Percentiles rank a stretch among this genome's conserved stretches.
phyloP scores from a whole-genome alignment of 495 filamentous ascomycete genomes.

The Annulohypoxylon nitens region DNA sequence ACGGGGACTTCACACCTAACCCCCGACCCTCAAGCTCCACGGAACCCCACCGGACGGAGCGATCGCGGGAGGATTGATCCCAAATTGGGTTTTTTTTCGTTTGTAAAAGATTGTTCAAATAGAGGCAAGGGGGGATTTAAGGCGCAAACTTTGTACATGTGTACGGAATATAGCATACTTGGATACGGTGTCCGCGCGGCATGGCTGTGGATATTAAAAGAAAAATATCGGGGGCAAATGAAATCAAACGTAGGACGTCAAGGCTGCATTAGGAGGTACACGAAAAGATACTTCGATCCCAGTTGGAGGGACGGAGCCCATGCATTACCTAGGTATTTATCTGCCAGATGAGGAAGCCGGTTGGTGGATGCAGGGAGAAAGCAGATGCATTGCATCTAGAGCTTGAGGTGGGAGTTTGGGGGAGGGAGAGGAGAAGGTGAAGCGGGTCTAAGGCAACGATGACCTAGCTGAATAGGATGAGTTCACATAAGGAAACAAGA shows the following conservation, averaged over 20 bases:
- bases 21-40: slow-evolving; percentile 43
- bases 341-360: slow-evolving; percentile 1
- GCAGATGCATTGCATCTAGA: slow-evolving; percentile 4
- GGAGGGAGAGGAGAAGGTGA: neutral
- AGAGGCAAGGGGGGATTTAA: slow-evolving; percentile 21
- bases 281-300: neutral
- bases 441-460: slow-evolving; percentile 10
- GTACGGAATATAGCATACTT: slow-evolving; percentile 35
- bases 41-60: slow-evolving; percentile 47
- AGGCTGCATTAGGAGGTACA: slow-evolving; percentile 12
- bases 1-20: slow-evolving; percentile 52
- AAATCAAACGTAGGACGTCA: slow-evolving; percentile 1
- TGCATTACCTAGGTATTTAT: neutral
- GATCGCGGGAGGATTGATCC: slow-evolving; percentile 45
- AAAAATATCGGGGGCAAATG: slow-evolving; percentile 20
- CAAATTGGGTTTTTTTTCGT: slow-evolving; percentile 25
- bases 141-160: slow-evolving; percentile 43
- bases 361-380: neutral
- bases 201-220: slow-evolving; percentile 15
- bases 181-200: slow-evolving; percentile 7
- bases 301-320: neutral
- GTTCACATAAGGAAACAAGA: slow-evolving; percentile 29
- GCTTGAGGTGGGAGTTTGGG: neutral
- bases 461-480: neutral
- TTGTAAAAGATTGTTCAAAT: slow-evolving; percentile 38